phyloP scores from a whole-genome alignment of 2,329 filamentous ascomycete genomes.

The Xylaria sp. region DNA sequence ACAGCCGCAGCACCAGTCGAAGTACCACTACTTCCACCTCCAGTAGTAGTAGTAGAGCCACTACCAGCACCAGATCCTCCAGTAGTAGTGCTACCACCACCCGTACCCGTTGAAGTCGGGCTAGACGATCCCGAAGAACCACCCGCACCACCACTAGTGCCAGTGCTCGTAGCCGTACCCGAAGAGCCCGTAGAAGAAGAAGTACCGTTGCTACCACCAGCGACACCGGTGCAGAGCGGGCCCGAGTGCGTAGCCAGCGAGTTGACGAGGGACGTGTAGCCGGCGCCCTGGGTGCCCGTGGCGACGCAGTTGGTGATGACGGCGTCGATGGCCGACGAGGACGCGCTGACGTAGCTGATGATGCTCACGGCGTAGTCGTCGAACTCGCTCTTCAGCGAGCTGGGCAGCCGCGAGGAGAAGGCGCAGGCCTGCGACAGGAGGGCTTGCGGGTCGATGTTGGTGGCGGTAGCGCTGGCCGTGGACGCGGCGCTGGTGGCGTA shows the following conservation, averaged over 20 bases:
- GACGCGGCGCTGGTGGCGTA: slow-evolving; percentile 14
- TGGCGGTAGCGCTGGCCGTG: not conserved
- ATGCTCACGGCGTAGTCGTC: slow-evolving; percentile 34
- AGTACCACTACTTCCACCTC: not conserved
- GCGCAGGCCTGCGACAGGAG: slow-evolving; percentile 36
- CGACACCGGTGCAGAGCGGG: slow-evolving; percentile 26
- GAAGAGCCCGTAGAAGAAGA: not conserved
- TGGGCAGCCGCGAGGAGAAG: slow-evolving; percentile 33
- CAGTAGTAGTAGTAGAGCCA: not conserved
- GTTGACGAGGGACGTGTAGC: slow-evolving; percentile 30
- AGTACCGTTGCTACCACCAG: not conserved
- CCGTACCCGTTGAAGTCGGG: not conserved
- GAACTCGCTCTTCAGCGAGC: slow-evolving; percentile 37
- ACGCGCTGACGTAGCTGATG: slow-evolving; percentile 33
- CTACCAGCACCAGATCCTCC: not conserved
- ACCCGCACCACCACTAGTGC: not conserved
- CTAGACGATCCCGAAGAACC: not conserved
- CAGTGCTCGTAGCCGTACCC: not conserved
- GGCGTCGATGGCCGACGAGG: slow-evolving; percentile 35
- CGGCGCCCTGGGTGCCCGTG: slow-evolving; percentile 16
- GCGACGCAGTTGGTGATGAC: slow-evolving; percentile 33
- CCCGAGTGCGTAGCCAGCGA: slow-evolving; percentile 32
- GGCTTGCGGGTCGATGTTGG: slow-evolving; percentile 17
- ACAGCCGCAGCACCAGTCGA: slow-evolving; percentile 16
- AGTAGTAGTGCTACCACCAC: not conserved